A percentile compares a stretch with the other conserved stretches of the same genome.
phyloP scores from a whole-genome alignment of 176 grass and related monocot genomes.

The Oropetium thomaeum region DNA sequence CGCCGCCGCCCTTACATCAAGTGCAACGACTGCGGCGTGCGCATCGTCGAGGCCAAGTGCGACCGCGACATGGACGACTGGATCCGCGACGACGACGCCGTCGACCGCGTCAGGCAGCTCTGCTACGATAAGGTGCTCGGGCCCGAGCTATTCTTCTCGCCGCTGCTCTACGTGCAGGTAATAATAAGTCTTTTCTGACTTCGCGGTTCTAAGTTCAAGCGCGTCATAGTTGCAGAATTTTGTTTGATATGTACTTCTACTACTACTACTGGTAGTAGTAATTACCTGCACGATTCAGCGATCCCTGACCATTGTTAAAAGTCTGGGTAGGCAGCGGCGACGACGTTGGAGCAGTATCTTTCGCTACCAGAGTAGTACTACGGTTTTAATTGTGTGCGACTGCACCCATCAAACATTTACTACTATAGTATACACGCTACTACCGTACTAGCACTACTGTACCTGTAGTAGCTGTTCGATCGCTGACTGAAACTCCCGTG shows the following conservation, averaged over 20 bases:
- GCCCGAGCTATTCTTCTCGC: slow-evolving; percentile 80
- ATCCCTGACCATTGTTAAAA: neutral
- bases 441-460: neutral
- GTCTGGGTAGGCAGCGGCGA: no score
- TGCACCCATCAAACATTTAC: neutral
- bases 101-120: slow-evolving; percentile 32
- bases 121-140: slow-evolving; percentile 81
- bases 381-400: neutral
- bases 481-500: neutral
- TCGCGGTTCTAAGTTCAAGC: neutral
- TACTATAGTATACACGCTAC: no score
- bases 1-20: slow-evolving; percentile 54
- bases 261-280: no score
- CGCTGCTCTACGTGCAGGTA: slow-evolving; percentile 86
- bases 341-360: slow-evolving; percentile 2
- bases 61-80: slow-evolving; percentile 50
- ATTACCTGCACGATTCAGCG: neutral
- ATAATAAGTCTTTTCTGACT: no score
- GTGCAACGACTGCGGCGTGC: slow-evolving; percentile 93
- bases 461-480: neutral
- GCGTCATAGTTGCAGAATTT: neutral
- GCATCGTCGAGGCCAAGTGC: slow-evolving; percentile 81
- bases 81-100: slow-evolving; percentile 36
- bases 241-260: no score
- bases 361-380: neutral